A percentile compares a stretch with the other conserved stretches of the same genome.
phyloP scores from a whole-genome alignment of 768 basidiomycete species.

The Naganishia antarctica region DNA sequence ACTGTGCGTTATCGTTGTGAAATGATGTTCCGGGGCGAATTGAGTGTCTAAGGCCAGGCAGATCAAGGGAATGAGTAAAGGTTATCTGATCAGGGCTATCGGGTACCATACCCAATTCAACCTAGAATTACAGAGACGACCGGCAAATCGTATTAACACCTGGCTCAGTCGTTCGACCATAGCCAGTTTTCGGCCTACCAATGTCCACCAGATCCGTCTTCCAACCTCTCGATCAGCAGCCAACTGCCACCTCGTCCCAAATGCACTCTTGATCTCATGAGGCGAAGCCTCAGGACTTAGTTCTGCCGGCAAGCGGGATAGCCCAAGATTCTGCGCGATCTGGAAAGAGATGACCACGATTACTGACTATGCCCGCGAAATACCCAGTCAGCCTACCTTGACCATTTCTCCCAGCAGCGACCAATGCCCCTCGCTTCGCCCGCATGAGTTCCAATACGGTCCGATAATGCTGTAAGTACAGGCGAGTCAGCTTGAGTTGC shows the following conservation, averaged over 20 bases:
- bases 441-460: conserved; percentile 2
- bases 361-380: no score
- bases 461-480: conserved; percentile 1
- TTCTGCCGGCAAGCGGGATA: not conserved
- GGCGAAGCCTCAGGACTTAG: not conserved
- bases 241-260: conserved; percentile 2
- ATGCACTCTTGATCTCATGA: not conserved
- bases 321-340: conserved; percentile 5
- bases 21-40: conserved; percentile 15
- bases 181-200: no score
- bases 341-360: not conserved
- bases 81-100: no score
- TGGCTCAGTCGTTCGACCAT: no score
- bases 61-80: no score
- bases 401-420: not conserved
- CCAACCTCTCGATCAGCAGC: conserved; percentile 5
- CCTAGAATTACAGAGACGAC: no score
- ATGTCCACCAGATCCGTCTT: conserved; percentile 6
- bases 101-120: no score
- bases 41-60: no score
- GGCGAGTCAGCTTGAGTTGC: no score
- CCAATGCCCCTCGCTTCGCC: not conserved
- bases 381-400: no score
- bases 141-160: no score
- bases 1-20: not conserved